Evolutionary conservation across 345 rosid genomes (phyloP).

Genomic region (Gossypium sturtianum): DNA sequence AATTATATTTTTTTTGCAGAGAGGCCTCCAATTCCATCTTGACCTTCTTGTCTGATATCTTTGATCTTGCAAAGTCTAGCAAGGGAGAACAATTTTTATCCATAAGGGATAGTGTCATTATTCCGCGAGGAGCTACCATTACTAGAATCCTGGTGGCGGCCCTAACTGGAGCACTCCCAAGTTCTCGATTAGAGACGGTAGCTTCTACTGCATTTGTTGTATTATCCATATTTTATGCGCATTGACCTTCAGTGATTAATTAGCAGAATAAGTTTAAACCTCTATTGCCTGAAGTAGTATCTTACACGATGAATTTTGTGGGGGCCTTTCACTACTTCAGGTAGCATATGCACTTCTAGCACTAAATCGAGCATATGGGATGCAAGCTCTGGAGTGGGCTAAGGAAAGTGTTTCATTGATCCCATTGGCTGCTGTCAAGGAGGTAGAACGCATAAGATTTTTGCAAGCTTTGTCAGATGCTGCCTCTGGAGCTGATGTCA

Average conservation of each 20-base stretch:
- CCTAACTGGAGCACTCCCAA: conserved; percentile 92
- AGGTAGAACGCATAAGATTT: conserved; percentile 63
- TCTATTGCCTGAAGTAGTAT: neutral
- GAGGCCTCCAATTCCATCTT: conserved; percentile 93
- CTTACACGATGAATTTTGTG: neutral
- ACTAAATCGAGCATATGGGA: conserved; percentile 55
- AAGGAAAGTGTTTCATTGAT: conserved; percentile 58
- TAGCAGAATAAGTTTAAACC: neutral
- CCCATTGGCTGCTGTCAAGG: conserved; percentile 72
- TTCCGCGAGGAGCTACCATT: conserved; percentile 81
- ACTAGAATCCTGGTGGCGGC: conserved; percentile 82
- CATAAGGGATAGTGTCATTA: conserved; percentile 58
- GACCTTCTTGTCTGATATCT: conserved; percentile 82
- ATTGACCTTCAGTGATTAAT: neutral
- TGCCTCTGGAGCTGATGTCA: conserved; percentile 66
- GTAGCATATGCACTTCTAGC: conserved; percentile 76
- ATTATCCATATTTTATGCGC: neutral
- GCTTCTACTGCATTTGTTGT: conserved; percentile 5
- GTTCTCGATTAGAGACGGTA: conserved; percentile 90
- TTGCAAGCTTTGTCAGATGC: conserved; percentile 67
- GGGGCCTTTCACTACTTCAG: conserved; percentile 24
- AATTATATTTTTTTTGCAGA: conserved; percentile 34
- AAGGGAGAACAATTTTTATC: conserved; percentile 56
- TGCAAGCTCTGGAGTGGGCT: conserved; percentile 77
- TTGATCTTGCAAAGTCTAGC: conserved; percentile 70